Conservation (phyloP, 345 rosid species). For the Gossypioides kirkii region DNA sequence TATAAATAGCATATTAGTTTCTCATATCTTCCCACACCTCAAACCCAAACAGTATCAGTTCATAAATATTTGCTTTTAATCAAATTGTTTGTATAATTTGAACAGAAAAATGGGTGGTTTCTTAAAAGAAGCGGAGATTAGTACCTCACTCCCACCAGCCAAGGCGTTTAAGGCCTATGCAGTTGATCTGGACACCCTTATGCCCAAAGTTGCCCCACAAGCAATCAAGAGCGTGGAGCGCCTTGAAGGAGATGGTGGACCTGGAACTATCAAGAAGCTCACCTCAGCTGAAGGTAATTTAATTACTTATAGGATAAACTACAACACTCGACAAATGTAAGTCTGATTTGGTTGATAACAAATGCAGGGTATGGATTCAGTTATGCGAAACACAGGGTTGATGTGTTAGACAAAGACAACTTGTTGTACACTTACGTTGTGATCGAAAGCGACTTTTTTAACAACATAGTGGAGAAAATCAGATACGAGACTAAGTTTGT, state of each 20-base stretch:
- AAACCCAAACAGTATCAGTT: neutral
- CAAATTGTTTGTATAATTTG: neutral
- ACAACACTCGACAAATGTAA: neutral
- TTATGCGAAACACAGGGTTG: slow-evolving; percentile 22
- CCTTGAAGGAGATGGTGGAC: slow-evolving; percentile 45
- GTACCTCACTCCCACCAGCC: slow-evolving; percentile 18
- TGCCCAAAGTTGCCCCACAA: slow-evolving; percentile 36
- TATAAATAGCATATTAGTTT: neutral
- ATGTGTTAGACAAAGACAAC: slow-evolving; percentile 23
- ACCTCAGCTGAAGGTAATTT: slow-evolving; percentile 6
- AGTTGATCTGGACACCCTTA: slow-evolving; percentile 22
- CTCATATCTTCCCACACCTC: neutral
- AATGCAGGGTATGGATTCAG: neutral
- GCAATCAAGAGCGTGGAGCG: slow-evolving; percentile 22
- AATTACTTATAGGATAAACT: neutral
- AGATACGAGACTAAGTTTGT: slow-evolving; percentile 27
- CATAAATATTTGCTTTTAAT: neutral
- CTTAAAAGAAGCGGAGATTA: slow-evolving; percentile 23
- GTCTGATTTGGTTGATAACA: neutral
- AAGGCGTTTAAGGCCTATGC: slow-evolving; percentile 34
- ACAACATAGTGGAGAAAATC: slow-evolving; percentile 26
- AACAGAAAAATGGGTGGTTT: slow-evolving; percentile 24
- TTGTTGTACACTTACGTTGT: slow-evolving; percentile 12
- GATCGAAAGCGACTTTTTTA: slow-evolving; percentile 29
- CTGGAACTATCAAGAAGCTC: slow-evolving; percentile 33